Conservation (phyloP, 441 rosid species). For the Arabidopsis hybrid region DNA sequence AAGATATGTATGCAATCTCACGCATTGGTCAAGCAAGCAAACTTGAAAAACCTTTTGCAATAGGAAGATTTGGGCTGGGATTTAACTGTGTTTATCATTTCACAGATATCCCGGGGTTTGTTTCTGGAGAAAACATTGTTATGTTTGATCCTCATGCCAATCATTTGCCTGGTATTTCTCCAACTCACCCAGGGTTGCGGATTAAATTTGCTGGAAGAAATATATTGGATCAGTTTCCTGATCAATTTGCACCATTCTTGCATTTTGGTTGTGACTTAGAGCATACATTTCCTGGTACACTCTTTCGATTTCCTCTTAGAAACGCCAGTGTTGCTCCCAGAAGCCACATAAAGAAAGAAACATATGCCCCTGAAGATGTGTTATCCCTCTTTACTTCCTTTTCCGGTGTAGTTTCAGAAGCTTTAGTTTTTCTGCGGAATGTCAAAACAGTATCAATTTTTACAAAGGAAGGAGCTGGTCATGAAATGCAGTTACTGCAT, state of each 20-base stretch:
- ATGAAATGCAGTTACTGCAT: slow-evolving; percentile 87
- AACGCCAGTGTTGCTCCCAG: slow-evolving; percentile 73
- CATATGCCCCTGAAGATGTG: slow-evolving; percentile 88
- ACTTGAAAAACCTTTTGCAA: slow-evolving; percentile 96
- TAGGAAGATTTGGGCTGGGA: slow-evolving; percentile 98
- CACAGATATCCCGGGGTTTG: slow-evolving; percentile 94
- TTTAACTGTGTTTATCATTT: slow-evolving; percentile 99
- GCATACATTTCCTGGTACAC: slow-evolving; percentile 90
- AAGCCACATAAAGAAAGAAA: slow-evolving; percentile 93
- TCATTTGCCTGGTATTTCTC: slow-evolving; percentile 96
- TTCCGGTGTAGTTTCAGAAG: slow-evolving; percentile 81
- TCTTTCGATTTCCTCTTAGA: slow-evolving; percentile 98
- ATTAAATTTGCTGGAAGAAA: slow-evolving; percentile 91
- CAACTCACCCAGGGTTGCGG: slow-evolving; percentile 98
- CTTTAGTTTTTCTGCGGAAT: slow-evolving; percentile 85
- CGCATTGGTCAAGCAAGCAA: slow-evolving; percentile 99
- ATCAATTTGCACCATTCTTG: slow-evolving; percentile 94
- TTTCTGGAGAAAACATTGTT: slow-evolving; percentile 97
- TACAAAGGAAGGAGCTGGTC: slow-evolving; percentile 85
- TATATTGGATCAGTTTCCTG: slow-evolving; percentile 97
- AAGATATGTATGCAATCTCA: slow-evolving; percentile 98
- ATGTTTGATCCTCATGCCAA: slow-evolving; percentile 99
- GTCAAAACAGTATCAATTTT: slow-evolving; percentile 81
- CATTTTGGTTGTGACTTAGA: slow-evolving; percentile 97
- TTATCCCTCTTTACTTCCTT: slow-evolving; percentile 86